Evolutionary conservation across 2,329 filamentous ascomycete genomes (phyloP), one percentile per base, ranked within the genome.

Genomic region (Anthostomella pinea): DNA sequence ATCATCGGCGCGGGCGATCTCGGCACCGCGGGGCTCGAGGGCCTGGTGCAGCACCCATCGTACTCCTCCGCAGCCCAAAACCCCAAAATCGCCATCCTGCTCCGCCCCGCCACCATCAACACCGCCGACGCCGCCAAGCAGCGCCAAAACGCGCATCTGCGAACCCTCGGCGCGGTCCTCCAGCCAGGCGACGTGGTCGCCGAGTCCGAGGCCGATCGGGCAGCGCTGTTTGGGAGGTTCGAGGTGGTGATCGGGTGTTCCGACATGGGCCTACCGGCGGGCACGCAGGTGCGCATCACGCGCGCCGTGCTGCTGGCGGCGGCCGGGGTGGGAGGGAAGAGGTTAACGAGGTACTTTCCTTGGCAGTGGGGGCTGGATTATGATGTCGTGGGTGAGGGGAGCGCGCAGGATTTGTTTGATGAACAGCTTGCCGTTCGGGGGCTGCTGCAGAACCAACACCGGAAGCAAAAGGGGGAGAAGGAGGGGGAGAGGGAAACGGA

Each of bases 351-450:
- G 1, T 87, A 73, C 52, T 70, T 87, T 13, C 83, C 83, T 0
- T 87, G 83, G 83, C 83, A 87, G 57, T 87, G 81, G 55, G 83
- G 83, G 1, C 75, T 85, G 16, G 79, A 87, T 53, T 87, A 87
- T 59, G 81, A 87, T 38, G 55, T 65, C 18, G 76, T 85, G 11
- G 79, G 80, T 0, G 57, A 64, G 0, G 73, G 74, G 0, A 77
- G 73, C 17, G 65, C 74, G 27, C 81, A 85, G 57, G 73, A 79
- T 21, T 53, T 87, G 10, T 87, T 86, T 48, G 80, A 81, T 40
- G 82, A 85, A 66, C 81, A 85, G 62, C 63, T 81, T 0, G 68
- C 70, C 35, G 80, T 85, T 17, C 59, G 81, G 9, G 58, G 62
- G 14, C 35, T 75, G 14, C 60, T 85, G 6, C 59, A 76, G 1